A percentile compares a stretch with the other conserved stretches of the same genome.
These are phyloP conservation scores for Starmerella potacharoeniae DNA, from an alignment of 805 yeast species.

Conservation along the genomic window DNA sequence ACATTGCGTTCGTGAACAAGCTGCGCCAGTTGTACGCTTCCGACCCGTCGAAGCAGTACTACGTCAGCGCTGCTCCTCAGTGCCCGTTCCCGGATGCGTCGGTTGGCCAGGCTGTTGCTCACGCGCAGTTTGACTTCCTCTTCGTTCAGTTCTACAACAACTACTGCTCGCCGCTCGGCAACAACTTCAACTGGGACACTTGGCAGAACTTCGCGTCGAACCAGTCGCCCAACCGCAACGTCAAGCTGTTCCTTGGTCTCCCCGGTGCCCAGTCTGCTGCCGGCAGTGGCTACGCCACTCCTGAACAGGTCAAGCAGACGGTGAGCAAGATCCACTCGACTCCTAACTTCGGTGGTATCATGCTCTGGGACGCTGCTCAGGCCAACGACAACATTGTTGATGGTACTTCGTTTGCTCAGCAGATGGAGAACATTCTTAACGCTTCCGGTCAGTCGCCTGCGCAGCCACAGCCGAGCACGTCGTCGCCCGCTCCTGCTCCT, in stretches of 20 bases:
- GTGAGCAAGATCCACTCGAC: conserved; percentile 23
- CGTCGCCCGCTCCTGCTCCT: conserved; percentile 5
- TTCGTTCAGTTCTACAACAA: conserved; percentile 88
- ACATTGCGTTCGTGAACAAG: conserved; percentile 46
- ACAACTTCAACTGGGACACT: conserved; percentile 53
- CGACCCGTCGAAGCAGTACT: conserved; percentile 48
- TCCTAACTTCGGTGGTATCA: conserved; percentile 54
- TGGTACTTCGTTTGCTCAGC: conserved; percentile 36
- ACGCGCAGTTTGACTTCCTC: conserved; percentile 62
- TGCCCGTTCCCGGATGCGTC: conserved; percentile 76
- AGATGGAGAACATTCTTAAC: conserved; percentile 36
- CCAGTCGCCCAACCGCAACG: conserved; percentile 53
- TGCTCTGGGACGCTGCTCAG: conserved; percentile 77
- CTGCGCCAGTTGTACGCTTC: conserved; percentile 35
- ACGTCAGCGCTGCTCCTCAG: conserved; percentile 85
- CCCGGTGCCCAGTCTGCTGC: conserved; percentile 51
- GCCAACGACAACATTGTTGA: conserved; percentile 40
- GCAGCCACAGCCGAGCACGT: conserved; percentile 14
- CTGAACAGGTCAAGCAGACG: conserved; percentile 29
- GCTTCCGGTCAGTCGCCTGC: conserved; percentile 14
- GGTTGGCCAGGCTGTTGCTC: conserved; percentile 54
- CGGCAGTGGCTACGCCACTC: conserved; percentile 42
- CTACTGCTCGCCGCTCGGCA: conserved; percentile 40
- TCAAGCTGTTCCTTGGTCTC: conserved; percentile 62
- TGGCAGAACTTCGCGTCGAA: conserved; percentile 57